These are phyloP conservation scores for Boletus tylopilopsis DNA, from an alignment of 768 basidiomycete species.

Conservation along the genomic window DNA sequence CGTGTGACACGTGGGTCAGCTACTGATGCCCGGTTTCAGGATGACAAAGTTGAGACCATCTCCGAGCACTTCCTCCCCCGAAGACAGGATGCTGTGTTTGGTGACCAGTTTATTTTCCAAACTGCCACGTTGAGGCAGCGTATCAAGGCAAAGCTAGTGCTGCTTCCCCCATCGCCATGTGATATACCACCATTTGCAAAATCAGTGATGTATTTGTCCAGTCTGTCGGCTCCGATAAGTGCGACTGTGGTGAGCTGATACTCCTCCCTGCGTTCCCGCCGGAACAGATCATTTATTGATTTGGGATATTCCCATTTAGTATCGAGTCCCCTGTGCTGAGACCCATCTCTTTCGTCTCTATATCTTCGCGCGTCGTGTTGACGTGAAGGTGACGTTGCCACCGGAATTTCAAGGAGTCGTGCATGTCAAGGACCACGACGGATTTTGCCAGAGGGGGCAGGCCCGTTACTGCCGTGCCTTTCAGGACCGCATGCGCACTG, in stretches of 20 bases:
- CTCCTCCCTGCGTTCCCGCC: neutral
- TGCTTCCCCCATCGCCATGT: slow-evolving; percentile 26
- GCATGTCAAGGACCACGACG: slow-evolving; percentile 18
- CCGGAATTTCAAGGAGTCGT: slow-evolving; percentile 28
- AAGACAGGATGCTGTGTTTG: slow-evolving; percentile 28
- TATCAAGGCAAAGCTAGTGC: slow-evolving; percentile 26
- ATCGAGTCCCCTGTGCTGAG: slow-evolving; percentile 25
- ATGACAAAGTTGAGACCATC: slow-evolving; percentile 17
- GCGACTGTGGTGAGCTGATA: slow-evolving; percentile 24
- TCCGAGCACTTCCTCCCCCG: slow-evolving; percentile 28
- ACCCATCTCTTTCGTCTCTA: slow-evolving; percentile 29
- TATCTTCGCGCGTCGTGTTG: slow-evolving; percentile 26
- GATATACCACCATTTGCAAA: slow-evolving; percentile 31
- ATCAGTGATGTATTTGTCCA: slow-evolving; percentile 31
- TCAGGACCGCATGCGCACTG: slow-evolving; percentile 21
- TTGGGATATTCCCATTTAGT: slow-evolving; percentile 11
- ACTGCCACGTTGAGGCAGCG: slow-evolving; percentile 16
- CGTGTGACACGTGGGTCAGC: slow-evolving; percentile 2
- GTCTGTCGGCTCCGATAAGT: slow-evolving; percentile 21
- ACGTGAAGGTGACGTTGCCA: slow-evolving; percentile 29
- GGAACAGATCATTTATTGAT: slow-evolving; percentile 2
- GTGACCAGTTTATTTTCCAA: slow-evolving; percentile 30
- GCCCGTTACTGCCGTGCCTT: slow-evolving; percentile 23
- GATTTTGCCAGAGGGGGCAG: slow-evolving; percentile 4
- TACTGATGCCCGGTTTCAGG: slow-evolving; percentile 11